phyloP scores from a whole-genome alignment of 305 asterid species.

The Solanum chacoense region DNA sequence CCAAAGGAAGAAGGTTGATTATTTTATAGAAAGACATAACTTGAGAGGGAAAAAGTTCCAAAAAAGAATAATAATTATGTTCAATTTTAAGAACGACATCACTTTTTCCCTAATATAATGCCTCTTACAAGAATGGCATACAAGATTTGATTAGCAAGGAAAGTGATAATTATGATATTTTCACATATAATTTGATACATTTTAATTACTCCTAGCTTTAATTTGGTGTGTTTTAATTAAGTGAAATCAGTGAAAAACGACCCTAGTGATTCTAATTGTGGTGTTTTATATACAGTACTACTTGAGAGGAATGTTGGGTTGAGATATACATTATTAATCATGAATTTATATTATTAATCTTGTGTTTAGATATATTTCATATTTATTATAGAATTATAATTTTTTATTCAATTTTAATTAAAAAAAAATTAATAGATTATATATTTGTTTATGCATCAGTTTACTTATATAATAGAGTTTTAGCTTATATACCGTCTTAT shows the following conservation, averaged over 20 bases:
- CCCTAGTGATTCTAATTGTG: not conserved
- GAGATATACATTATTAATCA: not conserved
- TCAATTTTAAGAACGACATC: not conserved
- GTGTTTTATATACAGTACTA: not conserved
- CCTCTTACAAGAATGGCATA: not conserved
- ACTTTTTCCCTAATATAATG: not conserved
- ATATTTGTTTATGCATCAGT: not conserved
- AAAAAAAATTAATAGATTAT: not conserved
- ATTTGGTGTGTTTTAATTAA: not conserved
- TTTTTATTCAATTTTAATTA: too few species aligned
- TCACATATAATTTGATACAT: not conserved
- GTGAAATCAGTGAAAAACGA: not conserved
- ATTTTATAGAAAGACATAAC: not conserved
- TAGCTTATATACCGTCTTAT: not conserved
- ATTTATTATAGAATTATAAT: too few species aligned
- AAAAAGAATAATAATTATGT: not conserved
- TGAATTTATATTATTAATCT: not conserved
- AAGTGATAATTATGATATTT: not conserved
- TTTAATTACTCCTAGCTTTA: not conserved
- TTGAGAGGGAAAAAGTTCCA: not conserved
- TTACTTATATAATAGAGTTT: not conserved
- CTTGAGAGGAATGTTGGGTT: not conserved
- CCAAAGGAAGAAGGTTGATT: not conserved
- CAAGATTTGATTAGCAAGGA: not conserved
- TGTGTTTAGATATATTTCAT: too few species aligned